Evolutionary conservation across 2,329 filamentous ascomycete species (phyloP).

Genomic region (Penicillium polonicum): DNA sequence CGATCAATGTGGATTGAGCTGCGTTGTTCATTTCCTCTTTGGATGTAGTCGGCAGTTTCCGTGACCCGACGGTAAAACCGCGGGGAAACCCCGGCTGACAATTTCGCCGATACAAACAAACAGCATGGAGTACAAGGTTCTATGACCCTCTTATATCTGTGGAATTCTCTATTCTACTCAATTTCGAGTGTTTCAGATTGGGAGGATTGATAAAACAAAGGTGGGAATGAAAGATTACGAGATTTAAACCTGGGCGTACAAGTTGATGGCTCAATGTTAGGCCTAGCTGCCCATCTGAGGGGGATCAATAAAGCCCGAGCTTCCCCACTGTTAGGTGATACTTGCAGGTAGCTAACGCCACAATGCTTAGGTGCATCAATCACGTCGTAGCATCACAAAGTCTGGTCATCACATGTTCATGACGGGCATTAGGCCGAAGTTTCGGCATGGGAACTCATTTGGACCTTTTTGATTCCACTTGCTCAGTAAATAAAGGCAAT

Average conservation of each 20-base stretch:
- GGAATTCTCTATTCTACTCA: neutral
- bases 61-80: constrained; percentile 5
- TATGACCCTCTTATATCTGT: neutral
- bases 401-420: neutral
- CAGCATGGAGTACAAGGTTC: no score
- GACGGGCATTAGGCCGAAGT: neutral
- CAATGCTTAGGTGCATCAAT: neutral
- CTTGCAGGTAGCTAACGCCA: neutral
- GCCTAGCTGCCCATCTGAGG: neutral
- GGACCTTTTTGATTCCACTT: neutral
- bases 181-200: neutral
- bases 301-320: neutral
- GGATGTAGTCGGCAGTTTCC: neutral
- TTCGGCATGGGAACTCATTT: neutral
- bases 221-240: no score
- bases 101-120: constrained; percentile 1
- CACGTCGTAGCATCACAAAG: no score
- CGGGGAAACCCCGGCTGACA: constrained; percentile 8
- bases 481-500: no score
- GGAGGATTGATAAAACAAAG: no score
- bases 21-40: constrained; percentile 7
- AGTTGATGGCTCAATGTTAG: neutral
- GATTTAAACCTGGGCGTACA: neutral
- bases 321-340: neutral
- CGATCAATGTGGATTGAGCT: neutral